Evolutionary conservation across 805 yeast genomes (phyloP).

Genomic region (Maudiozyma barnettii): DNA sequence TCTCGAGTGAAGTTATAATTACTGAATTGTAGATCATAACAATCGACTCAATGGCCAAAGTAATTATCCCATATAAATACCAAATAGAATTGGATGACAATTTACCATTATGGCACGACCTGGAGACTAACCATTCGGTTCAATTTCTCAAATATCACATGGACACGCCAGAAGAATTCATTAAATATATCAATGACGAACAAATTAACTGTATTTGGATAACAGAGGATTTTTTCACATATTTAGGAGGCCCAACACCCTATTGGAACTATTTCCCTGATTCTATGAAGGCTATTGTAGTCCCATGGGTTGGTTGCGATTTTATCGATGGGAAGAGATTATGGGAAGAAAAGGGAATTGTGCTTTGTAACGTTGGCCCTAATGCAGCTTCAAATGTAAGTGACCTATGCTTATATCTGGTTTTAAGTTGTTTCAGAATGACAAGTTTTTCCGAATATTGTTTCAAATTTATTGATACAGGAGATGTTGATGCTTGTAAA

Average conservation of each 20-base stretch:
- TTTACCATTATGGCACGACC: slow-evolving; percentile 38
- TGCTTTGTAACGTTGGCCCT: slow-evolving; percentile 52
- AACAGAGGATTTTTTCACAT: slow-evolving; percentile 42
- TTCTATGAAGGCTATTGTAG: slow-evolving; percentile 38
- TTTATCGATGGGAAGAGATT: slow-evolving; percentile 31
- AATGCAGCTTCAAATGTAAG: slow-evolving; percentile 61
- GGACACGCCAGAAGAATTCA: slow-evolving; percentile 35
- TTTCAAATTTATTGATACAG: slow-evolving; percentile 31
- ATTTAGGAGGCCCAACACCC: slow-evolving; percentile 35
- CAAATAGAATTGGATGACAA: slow-evolving; percentile 38
- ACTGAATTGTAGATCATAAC: too few relatives aligned
- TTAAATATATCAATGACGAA: slow-evolving; percentile 32
- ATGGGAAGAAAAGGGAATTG: slow-evolving; percentile 36
- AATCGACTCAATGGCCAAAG: slow-evolving; percentile 6
- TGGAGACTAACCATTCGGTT: slow-evolving; percentile 30
- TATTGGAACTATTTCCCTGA: slow-evolving; percentile 41
- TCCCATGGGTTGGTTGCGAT: slow-evolving; percentile 57
- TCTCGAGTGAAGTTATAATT: too few relatives aligned
- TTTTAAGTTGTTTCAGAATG: slow-evolving; percentile 52
- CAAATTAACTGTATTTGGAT: slow-evolving; percentile 46
- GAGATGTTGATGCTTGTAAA: slow-evolving; percentile 41
- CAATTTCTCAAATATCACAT: slow-evolving; percentile 33
- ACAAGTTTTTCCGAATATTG: slow-evolving; percentile 38
- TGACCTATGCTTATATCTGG: slow-evolving; percentile 53
- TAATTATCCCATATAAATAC: slow-evolving; percentile 27